Base-by-base conservation (phyloP, 768 basidiomycete species). In the Rhizopogon sp. region DNA sequence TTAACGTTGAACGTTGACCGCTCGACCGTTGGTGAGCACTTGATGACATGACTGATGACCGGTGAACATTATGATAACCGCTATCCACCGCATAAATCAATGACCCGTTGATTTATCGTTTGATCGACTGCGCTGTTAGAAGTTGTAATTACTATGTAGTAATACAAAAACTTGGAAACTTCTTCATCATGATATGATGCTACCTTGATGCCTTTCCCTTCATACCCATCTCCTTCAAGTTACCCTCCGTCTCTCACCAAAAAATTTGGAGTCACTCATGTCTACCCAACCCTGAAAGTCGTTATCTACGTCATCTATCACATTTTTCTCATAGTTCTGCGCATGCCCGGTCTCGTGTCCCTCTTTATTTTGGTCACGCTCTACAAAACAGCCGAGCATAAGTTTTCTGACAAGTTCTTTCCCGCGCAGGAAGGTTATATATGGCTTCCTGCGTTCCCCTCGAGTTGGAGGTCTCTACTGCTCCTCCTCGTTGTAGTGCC, bases 381-480 rank as follows among this genome's bases (percentile, higher is more conserved):
- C 10, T 56, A 54, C 43, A 2, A 8, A 11, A 17, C 9, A 1
- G 42, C 56, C 9, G 42, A 56, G 33, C 6, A n/a, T 8, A 35
- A 8, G 5, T 43, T 56, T 39, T 43, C 53, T 9, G 33, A 39
- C 1, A 25, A 44, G 41, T 54, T 54, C 16, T 56, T 56, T 8
- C 13, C 20, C 13, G 22, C 13, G 4, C 35, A 37, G 35, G 11
- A 55, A 28, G 10, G 3, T 13, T 8, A 39, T 6, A 17, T 39
- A 9, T 56, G 53, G 53, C 11, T 6, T 16, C 56, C 56, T 45
- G 56, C 56, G 13, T 56, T 53, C 37, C 56, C 56, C 13, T 31
- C 43, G 3, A 56, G 56, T 9, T 56, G 56, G 56, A 42, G 42
- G 17, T 22, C 9, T 13, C 11, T 56, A 20, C 35, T 56, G 1